Conservation (phyloP, 1,139 yeast genomes). For the Yamadazyma dushanensis region DNA sequence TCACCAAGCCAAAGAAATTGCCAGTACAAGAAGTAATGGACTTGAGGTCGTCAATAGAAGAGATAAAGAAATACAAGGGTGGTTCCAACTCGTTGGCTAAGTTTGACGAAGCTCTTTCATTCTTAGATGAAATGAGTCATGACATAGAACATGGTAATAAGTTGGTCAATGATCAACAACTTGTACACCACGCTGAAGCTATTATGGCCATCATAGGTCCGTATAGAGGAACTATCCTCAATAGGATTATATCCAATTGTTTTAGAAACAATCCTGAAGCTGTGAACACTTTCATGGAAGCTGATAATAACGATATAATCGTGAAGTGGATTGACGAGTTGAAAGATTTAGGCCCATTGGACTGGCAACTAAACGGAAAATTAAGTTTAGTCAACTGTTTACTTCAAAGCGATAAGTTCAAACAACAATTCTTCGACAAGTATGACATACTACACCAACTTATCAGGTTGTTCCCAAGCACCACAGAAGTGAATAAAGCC, state of each 20-base stretch:
- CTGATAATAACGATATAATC: constrained; percentile 19
- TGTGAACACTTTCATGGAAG: constrained; percentile 24
- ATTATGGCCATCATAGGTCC: background rate
- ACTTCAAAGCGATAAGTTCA: constrained; percentile 31
- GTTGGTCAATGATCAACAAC: constrained; percentile 24
- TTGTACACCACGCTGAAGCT: constrained; percentile 13
- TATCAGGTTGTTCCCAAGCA: constrained; percentile 27
- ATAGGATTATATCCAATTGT: constrained; percentile 55
- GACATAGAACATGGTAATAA: constrained; percentile 63
- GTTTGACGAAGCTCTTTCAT: constrained; percentile 45
- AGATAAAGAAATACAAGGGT: no score
- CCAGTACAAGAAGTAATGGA: no score
- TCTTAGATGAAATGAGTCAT: constrained; percentile 60
- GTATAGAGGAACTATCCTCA: constrained; percentile 16
- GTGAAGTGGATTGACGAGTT: constrained; percentile 8
- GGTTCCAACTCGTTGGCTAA: no score
- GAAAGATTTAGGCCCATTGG: no score
- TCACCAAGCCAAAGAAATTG: no score
- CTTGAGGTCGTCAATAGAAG: no score
- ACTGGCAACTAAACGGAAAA: constrained; percentile 47
- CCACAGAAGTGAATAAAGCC: constrained; percentile 28
- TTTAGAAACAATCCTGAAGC: constrained; percentile 78
- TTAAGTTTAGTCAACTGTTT: constrained; percentile 51
- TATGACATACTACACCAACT: constrained; percentile 22
- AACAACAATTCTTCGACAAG: constrained; percentile 24